Conservation (phyloP, 768 basidiomycete species). For the Paxillus ammoniavirescens region DNA sequence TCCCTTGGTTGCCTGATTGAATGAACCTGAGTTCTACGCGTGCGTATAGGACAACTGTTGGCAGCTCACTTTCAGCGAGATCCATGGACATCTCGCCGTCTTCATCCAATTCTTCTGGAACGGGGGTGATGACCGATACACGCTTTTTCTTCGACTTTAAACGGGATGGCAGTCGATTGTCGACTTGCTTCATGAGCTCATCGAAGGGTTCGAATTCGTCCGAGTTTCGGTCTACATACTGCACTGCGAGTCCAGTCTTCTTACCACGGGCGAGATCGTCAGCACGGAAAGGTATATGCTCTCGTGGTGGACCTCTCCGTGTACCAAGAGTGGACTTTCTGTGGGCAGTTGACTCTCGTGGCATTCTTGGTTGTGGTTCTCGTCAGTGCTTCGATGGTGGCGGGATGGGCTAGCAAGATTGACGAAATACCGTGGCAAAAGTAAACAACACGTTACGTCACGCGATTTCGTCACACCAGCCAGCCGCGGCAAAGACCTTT, state of each 20-base stretch:
- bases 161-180: conserved; percentile 60
- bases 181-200: conserved; percentile 67
- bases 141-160: conserved; percentile 53
- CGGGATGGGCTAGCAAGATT: neutral
- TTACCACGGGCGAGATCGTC: conserved; percentile 77
- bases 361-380: conserved; percentile 19
- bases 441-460: conserved; percentile 31
- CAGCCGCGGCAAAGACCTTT: too few relatives aligned
- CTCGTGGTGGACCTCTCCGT: conserved; percentile 59
- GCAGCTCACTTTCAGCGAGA: conserved; percentile 61
- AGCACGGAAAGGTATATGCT: conserved; percentile 75
- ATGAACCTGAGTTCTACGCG: conserved; percentile 3
- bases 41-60: neutral
- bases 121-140: conserved; percentile 33
- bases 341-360: conserved; percentile 22
- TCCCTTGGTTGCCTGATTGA: conserved; percentile 27
- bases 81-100: conserved; percentile 81
- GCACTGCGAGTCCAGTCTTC: conserved; percentile 73
- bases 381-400: neutral
- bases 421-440: conserved; percentile 19
- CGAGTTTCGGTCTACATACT: conserved; percentile 65
- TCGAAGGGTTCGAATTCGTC: conserved; percentile 86
- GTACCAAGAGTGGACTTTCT: conserved; percentile 40
- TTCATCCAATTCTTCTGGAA: conserved; percentile 42
- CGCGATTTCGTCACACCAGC: conserved; percentile 6